Conservation (phyloP, 2,329 filamentous ascomycete genomes). For the Trichoderma hamatum region DNA sequence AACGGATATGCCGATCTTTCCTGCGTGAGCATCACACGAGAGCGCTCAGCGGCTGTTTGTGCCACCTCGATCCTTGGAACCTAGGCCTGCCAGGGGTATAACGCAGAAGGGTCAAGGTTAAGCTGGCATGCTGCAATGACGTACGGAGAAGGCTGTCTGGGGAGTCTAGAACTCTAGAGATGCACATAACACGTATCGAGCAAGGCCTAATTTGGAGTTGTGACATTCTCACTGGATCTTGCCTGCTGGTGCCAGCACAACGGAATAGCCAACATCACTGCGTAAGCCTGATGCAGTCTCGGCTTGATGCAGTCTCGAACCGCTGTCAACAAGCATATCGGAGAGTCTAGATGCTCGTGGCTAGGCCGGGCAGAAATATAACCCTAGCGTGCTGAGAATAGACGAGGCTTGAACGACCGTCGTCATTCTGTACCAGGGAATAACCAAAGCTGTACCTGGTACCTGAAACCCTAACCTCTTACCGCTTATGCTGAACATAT, state of each 20-base stretch:
- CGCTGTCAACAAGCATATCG: slow-evolving; percentile 8
- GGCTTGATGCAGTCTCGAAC: slow-evolving; percentile 4
- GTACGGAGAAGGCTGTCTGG: slow-evolving; percentile 22
- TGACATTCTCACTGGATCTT: slow-evolving; percentile 8
- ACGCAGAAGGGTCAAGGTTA: slow-evolving; percentile 26
- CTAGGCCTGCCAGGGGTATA: slow-evolving; percentile 32
- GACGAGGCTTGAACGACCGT: slow-evolving; percentile 5
- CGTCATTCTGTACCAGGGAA: slow-evolving; percentile 9
- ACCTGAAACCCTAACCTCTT: slow-evolving; percentile 18
- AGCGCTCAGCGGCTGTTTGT: slow-evolving; percentile 26
- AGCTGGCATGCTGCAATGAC: slow-evolving; percentile 28
- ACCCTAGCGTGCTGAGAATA: slow-evolving; percentile 14
- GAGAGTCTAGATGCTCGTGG: slow-evolving; percentile 17
- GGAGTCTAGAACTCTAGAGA: slow-evolving; percentile 17
- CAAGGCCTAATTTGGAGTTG: slow-evolving; percentile 17
- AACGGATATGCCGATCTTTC: slow-evolving; percentile 17
- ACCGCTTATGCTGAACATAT: slow-evolving; percentile 18
- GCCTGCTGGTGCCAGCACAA: slow-evolving; percentile 21
- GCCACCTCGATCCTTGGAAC: slow-evolving; percentile 31
- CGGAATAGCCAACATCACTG: slow-evolving; percentile 13
- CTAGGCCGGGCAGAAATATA: slow-evolving; percentile 7
- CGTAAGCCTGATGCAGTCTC: slow-evolving; percentile 18
- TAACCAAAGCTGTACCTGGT: slow-evolving; percentile 18
- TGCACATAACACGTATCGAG: slow-evolving; percentile 23
- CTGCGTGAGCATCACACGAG: slow-evolving; percentile 24